These are phyloP conservation scores for Phialophora chinensis DNA, from an alignment of 2,329 filamentous ascomycete species.

Conservation along the genomic window DNA sequence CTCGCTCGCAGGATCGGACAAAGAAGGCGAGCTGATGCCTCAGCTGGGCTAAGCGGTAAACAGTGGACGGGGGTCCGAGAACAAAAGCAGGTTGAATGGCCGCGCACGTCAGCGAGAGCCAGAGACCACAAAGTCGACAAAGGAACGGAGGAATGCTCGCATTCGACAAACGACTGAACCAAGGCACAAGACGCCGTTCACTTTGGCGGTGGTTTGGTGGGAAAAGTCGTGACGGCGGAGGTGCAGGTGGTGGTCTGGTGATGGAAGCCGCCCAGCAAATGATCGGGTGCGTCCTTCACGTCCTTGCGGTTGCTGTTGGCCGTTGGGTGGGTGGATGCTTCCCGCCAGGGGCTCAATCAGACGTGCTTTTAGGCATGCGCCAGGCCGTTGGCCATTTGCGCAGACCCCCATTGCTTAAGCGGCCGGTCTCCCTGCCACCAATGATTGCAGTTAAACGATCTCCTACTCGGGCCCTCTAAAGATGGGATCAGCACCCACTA, in stretches of 20 bases:
- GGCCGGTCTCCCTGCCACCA: constrained; percentile 12
- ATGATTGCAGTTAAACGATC: constrained; percentile 1
- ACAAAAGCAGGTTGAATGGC: constrained; percentile 17
- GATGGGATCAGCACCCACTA: constrained; percentile 17
- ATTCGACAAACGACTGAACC: constrained; percentile 11
- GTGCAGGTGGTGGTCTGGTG: constrained; percentile 12
- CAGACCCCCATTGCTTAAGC: constrained; percentile 14
- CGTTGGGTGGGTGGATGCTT: constrained; percentile 6
- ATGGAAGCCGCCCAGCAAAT: constrained; percentile 20
- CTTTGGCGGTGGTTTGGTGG: constrained; percentile 5
- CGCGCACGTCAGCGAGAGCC: constrained; percentile 19
- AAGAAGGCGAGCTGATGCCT: constrained; percentile 17
- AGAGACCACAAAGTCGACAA: constrained; percentile 8
- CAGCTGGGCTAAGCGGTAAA: constrained; percentile 20
- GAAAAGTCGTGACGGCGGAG: constrained; percentile 8
- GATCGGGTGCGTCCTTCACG: no score
- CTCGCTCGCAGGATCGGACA: constrained; percentile 11
- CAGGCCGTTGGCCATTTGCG: constrained; percentile 7
- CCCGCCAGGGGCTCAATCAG: constrained; percentile 22
- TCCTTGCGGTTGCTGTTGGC: constrained; percentile 16
- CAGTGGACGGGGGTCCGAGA: constrained; percentile 9
- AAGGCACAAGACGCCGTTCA: constrained; percentile 5
- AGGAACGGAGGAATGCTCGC: constrained; percentile 7
- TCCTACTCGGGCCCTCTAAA: neutral
- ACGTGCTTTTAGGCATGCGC: constrained; percentile 10